These are phyloP conservation scores for Backusella tuberculispora DNA, from an alignment of 192 early-diverging fungal species.

Conservation along the genomic window DNA sequence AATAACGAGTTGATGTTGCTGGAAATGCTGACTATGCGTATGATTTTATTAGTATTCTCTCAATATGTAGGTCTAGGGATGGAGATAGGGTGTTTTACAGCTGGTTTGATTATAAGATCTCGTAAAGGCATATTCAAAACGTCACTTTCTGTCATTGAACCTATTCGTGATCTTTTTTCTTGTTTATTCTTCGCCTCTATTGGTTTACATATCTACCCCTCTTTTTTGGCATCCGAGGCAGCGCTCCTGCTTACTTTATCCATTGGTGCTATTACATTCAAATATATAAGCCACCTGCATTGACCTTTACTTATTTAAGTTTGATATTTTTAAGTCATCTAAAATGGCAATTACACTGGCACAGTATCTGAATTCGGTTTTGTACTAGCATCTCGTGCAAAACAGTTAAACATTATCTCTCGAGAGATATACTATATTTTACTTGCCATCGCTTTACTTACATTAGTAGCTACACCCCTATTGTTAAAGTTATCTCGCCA, in stretches of 20 bases:
- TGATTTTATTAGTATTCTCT: slow-evolving; percentile 47
- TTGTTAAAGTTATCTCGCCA: slow-evolving; percentile 48
- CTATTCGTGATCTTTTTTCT: slow-evolving; percentile 57
- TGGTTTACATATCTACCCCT: slow-evolving; percentile 62
- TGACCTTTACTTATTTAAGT: slow-evolving; percentile 48
- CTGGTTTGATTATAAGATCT: slow-evolving; percentile 54
- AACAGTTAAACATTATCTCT: slow-evolving; percentile 52
- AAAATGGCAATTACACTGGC: slow-evolving; percentile 54
- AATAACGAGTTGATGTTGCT: slow-evolving; percentile 52
- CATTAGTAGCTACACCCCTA: slow-evolving; percentile 56
- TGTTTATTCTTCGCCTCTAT: slow-evolving; percentile 63
- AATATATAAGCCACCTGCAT: slow-evolving; percentile 42
- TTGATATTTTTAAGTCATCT: slow-evolving; percentile 38
- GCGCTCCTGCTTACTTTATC: slow-evolving; percentile 50
- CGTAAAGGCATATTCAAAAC: slow-evolving; percentile 47
- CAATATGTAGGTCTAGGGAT: slow-evolving; percentile 48
- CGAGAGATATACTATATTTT: slow-evolving; percentile 59
- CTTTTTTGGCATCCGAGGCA: slow-evolving; percentile 53
- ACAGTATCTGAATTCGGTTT: slow-evolving; percentile 65
- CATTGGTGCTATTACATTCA: slow-evolving; percentile 49
- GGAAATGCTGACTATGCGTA: slow-evolving; percentile 46
- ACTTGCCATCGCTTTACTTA: slow-evolving; percentile 51
- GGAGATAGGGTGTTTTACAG: slow-evolving; percentile 64
- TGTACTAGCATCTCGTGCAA: slow-evolving; percentile 61
- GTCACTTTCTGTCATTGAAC: slow-evolving; percentile 45